Evolutionary conservation across 208 protist species (phyloP), one percentile per base, ranked within the genome.

Genomic region (Acanthamoeba lenticulata): DNA sequence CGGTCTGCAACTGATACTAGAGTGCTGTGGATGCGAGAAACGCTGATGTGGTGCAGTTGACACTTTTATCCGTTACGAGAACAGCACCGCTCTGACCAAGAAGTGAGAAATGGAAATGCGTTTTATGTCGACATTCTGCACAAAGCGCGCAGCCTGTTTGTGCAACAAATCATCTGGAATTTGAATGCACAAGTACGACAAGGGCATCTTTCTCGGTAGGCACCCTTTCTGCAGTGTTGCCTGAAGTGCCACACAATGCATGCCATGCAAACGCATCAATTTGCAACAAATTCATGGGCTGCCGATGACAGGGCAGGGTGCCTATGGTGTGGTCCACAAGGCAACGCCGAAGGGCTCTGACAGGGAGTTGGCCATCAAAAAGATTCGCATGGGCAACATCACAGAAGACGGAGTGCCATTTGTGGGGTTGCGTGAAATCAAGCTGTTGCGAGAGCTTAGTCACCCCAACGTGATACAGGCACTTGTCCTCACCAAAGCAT

Each of bases 281-380:
- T 60, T 60, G 4, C 19, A 3, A 2, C 52, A 60, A 52, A 52
- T 15, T 52, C 9, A 52, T 52, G 45, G 9, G 15, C 15, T 15
- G 45, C 15, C 27, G 52, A 9, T 60, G 29, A 29, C 65, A 74
- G 89, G 89, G 7, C 60, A 93, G 36, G 89, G 89, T 34, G n/a
- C 60, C 34, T 93, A 81, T 29, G 89, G 89, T 32, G 89, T 93
- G 89, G 89, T 93, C 11, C 40, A 74, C 62, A 93, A 93, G n/a
- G 57, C 65, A 45, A 79, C 34, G 27, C 38, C 27, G 4, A 93
- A 72, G 19, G 89, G 44, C 5, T 52, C 60, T 29, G 65, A 93
- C 13, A 72, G 40, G 27, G 89, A 81, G 42, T 13, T 93, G 19
- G 89, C 89, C 45, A 79, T 93, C 60, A 93, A 93, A 32, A 72